phyloP scores from a whole-genome alignment of 2,329 filamentous ascomycete species.

The Penicillium sp. region DNA sequence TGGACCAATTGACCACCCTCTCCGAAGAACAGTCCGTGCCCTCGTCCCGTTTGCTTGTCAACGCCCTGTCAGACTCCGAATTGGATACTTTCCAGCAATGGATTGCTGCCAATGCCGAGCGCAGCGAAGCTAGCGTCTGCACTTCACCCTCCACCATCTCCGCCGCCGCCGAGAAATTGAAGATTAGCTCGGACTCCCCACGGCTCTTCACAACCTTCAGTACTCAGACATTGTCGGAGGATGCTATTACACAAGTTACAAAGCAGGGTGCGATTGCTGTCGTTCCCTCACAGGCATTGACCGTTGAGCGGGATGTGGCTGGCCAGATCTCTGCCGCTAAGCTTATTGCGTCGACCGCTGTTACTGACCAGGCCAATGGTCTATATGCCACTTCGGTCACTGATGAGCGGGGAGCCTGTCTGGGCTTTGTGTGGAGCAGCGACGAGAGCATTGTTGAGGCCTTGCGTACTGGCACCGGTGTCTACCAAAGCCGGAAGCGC shows the following conservation, averaged over 20 bases:
- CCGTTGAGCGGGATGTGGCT: conserved; percentile 60
- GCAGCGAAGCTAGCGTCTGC: conserved; percentile 35
- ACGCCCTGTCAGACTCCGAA: conserved; percentile 42
- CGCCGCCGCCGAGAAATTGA: conserved; percentile 36
- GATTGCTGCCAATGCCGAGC: conserved; percentile 35
- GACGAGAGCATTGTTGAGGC: conserved; percentile 86
- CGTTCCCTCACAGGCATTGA: conserved; percentile 67
- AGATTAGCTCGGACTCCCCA: conserved; percentile 38
- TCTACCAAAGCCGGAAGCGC: conserved; percentile 94
- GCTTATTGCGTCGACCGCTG: conserved; percentile 71
- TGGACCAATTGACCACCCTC: conserved; percentile 62
- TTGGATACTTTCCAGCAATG: conserved; percentile 40
- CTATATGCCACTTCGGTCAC: conserved; percentile 88
- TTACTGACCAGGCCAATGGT: conserved; percentile 77
- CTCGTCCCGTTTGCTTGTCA: conserved; percentile 57
- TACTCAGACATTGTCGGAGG: conserved; percentile 42
- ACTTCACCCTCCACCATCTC: conserved; percentile 38
- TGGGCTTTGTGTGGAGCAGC: conserved; percentile 93
- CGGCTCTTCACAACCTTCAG: conserved; percentile 39
- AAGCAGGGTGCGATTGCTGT: conserved; percentile 63
- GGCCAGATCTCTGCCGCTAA: conserved; percentile 64
- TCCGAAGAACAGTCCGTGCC: conserved; percentile 51
- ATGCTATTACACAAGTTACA: conserved; percentile 47
- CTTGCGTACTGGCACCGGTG: conserved; percentile 73
- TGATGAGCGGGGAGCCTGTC: conserved; percentile 76